phyloP scores from a whole-genome alignment of 495 filamentous ascomycete species.

The Hypoxylon rickii region DNA sequence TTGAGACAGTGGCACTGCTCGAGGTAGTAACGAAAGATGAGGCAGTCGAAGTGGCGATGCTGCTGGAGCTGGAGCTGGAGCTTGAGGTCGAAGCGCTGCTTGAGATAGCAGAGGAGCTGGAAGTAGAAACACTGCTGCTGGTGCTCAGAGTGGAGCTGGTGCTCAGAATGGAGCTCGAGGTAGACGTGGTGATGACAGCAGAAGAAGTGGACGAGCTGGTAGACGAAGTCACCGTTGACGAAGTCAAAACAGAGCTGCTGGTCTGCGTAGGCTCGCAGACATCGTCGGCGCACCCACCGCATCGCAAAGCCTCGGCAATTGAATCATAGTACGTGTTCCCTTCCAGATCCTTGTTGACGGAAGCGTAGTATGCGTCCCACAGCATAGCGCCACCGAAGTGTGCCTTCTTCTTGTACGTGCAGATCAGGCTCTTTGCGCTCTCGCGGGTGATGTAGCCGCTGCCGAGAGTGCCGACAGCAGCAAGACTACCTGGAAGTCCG shows the following conservation, averaged over 20 bases:
- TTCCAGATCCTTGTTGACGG: conserved; percentile 19
- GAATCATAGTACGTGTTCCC: conserved; percentile 40
- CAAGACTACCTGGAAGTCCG: conserved; percentile 63
- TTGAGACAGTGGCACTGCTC: conserved; percentile 5
- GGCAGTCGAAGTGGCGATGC: not conserved
- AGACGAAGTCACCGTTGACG: conserved; percentile 14
- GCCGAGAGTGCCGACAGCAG: conserved; percentile 24
- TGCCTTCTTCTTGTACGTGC: conserved; percentile 37
- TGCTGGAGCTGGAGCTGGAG: not conserved
- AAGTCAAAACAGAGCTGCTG: conserved; percentile 6
- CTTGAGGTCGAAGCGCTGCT: conserved; percentile 4
- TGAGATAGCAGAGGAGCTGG: conserved; percentile 1
- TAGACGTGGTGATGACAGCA: conserved; percentile 4
- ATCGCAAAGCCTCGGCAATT: conserved; percentile 29
- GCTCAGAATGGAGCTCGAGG: not conserved
- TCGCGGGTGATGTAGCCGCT: conserved; percentile 41
- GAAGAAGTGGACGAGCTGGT: conserved; percentile 8
- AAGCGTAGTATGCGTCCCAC: conserved; percentile 45
- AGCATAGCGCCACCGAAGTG: conserved; percentile 50
- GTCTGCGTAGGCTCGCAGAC: conserved; percentile 20
- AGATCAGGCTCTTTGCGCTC: conserved; percentile 31
- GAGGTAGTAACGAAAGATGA: not conserved
- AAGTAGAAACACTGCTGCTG: conserved; percentile 3
- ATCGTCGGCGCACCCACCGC: conserved; percentile 22
- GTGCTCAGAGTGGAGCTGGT: conserved; percentile 5